Evolutionary conservation across 2,329 filamentous ascomycete genomes (phyloP), one percentile per base, ranked within the genome.

Genomic region (Fusarium lyarnte): DNA sequence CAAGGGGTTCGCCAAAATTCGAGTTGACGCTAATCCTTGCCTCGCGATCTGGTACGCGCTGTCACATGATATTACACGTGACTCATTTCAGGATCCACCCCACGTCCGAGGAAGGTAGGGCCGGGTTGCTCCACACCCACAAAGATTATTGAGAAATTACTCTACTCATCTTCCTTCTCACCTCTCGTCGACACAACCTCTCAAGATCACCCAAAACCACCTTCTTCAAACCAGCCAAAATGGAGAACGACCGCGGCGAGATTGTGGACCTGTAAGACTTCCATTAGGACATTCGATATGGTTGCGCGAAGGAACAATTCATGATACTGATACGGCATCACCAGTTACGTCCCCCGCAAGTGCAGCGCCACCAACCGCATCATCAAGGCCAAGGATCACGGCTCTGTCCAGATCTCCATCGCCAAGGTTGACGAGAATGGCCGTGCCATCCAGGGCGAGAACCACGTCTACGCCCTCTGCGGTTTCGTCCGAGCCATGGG

Each of bases 201-300:
- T 74, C 69, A 78, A 69, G 78, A 75, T 68, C 75, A 77, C 74
- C 70, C 72, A 75, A 58, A 77, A 78, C 69, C 69, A 74, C 64
- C 73, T 73, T 75, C 69, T 57, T 60, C 61, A 75, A 75, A 74
- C 79, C 81, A 82, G 85, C 82, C 83, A 95, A 90, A 87, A 99
- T 98, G 96, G 96, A 99, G 91, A 99, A 99, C 94, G 96, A 98
- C 90, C 94, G 94, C 89, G 95, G 95, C 89, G 94, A 98, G 88
- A 95, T 98, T 88, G 96, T 98, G 86, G 95, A 98, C 89, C 94
- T 97, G 94, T 97, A 92, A 87, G 92, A 87, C 78, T 68, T 66
- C 58, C 65, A 66, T 74, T 77, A 38, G 60, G 64, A 62, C 41
- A 59, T 58, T 47, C 41, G 47, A 45, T 16, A 36, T 51, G 58